Percentiles rank a stretch among this genome's conserved stretches.
phyloP scores from a whole-genome alignment of 2,329 filamentous ascomycete genomes.

The Cordyceps fumosorosea region DNA sequence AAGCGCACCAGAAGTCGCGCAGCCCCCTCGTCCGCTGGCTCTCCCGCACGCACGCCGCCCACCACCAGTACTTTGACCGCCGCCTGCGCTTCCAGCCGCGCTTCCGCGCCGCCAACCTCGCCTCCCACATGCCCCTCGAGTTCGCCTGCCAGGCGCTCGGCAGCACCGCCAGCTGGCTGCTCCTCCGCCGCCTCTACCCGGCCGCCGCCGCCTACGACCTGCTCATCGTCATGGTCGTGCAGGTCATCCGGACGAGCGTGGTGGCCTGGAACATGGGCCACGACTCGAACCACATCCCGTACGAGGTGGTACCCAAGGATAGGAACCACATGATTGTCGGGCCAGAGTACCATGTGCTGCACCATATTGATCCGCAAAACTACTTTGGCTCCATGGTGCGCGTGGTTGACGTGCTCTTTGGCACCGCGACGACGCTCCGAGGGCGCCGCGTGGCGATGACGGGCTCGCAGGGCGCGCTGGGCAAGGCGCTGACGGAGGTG shows the following conservation, averaged over 20 bases:
- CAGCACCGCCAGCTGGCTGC: conserved; percentile 9
- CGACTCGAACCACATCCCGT: conserved; percentile 16
- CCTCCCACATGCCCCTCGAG: conserved; percentile 12
- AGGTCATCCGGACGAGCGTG: conserved; percentile 3
- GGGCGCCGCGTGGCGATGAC: conserved; percentile 16
- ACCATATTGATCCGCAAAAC: conserved; percentile 17
- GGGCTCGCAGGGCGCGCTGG: conserved; percentile 14
- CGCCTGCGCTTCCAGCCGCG: conserved; percentile 10
- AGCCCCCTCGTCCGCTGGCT: conserved; percentile 10
- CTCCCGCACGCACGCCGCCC: conserved; percentile 8
- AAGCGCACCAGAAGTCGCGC: conserved; percentile 10
- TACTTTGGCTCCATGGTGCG: conserved; percentile 18
- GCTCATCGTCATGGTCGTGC: conserved; percentile 7
- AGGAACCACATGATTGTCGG: conserved; percentile 13
- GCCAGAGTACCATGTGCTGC: conserved; percentile 17
- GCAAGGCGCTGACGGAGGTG: conserved; percentile 1
- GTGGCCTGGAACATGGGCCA: conserved; percentile 14
- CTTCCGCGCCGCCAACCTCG: conserved; percentile 9
- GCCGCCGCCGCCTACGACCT: not conserved
- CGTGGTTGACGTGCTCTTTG: conserved; percentile 15
- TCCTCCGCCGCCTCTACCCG: not conserved
- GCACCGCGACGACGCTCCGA: conserved; percentile 14
- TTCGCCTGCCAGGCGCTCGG: conserved; percentile 11
- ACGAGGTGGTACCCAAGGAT: conserved; percentile 13
- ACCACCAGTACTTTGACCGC: conserved; percentile 14